These are phyloP conservation scores for Saccharomycopsis hybrid DNA, from an alignment of 1,139 yeast species.

Conservation along the genomic window DNA sequence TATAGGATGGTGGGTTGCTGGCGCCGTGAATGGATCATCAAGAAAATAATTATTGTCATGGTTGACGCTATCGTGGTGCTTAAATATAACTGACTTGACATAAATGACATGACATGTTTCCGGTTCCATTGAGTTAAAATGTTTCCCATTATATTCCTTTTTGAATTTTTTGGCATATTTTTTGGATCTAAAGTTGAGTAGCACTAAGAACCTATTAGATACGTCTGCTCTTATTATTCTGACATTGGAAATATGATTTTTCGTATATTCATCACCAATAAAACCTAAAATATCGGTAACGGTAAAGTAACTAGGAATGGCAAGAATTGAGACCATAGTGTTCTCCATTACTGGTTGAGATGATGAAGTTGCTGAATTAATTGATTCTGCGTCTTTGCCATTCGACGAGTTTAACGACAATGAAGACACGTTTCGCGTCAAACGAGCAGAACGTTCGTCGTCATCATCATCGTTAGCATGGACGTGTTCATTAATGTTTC, in stretches of 20 bases:
- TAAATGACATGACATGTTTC: conserved; percentile 76
- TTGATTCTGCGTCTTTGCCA: not conserved
- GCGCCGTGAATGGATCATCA: conserved; percentile 55
- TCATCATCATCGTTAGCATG: not conserved
- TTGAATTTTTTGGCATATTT: conserved; percentile 58
- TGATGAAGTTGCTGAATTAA: conserved; percentile 3
- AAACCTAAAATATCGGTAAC: conserved; percentile 80
- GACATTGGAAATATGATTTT: conserved; percentile 60
- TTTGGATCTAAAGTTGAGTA: conserved; percentile 62
- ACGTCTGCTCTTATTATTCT: conserved; percentile 63
- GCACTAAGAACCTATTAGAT: conserved; percentile 67
- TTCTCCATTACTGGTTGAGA: conserved; percentile 33
- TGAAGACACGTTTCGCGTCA: not conserved
- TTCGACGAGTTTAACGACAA: not conserved
- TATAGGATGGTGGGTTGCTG: not conserved
- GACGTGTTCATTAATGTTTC: no score
- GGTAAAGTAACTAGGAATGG: conserved; percentile 83
- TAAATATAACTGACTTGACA: conserved; percentile 29
- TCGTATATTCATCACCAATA: conserved; percentile 51
- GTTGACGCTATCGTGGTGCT: not conserved
- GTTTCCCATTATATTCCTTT: conserved; percentile 60
- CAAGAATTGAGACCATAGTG: conserved; percentile 69
- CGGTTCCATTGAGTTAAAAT: conserved; percentile 83
- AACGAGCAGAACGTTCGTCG: not conserved
- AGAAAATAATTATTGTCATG: conserved; percentile 39